phyloP scores from a whole-genome alignment of 179 eudicot species.

The Carnegiea gigantea region DNA sequence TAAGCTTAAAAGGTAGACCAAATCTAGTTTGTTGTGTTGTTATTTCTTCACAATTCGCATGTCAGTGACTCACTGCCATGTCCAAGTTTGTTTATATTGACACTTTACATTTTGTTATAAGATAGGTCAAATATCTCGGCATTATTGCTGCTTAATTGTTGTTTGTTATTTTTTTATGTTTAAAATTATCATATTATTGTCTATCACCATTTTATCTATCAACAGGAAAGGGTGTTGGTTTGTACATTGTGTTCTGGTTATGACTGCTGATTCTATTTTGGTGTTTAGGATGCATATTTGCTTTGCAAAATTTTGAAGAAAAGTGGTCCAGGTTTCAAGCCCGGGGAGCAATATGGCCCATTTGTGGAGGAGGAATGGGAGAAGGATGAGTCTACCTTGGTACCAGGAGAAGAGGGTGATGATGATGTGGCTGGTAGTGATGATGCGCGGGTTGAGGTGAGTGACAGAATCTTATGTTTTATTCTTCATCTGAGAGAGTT shows the following conservation, averaged over 20 bases:
- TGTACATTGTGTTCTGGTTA: neutral
- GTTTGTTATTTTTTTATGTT: neutral
- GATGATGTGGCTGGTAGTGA: slow-evolving; percentile 70
- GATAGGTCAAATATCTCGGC: neutral
- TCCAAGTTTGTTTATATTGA: slow-evolving; percentile 1
- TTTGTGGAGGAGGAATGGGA: slow-evolving; percentile 98
- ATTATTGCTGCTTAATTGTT: neutral
- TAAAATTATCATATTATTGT: neutral
- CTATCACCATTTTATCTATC: neutral
- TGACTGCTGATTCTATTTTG: slow-evolving; percentile 13
- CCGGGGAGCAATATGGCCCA: slow-evolving; percentile 95
- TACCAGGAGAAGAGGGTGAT: slow-evolving; percentile 81
- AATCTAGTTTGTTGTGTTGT: neutral
- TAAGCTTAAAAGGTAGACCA: neutral
- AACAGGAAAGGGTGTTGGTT: too few species aligned
- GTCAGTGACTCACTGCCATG: neutral
- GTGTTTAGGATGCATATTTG: slow-evolving; percentile 78
- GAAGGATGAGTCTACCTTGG: slow-evolving; percentile 53
- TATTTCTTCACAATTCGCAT: neutral
- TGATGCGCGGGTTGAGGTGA: slow-evolving; percentile 60
- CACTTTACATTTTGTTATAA: neutral
- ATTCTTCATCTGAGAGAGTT: slow-evolving; percentile 17
- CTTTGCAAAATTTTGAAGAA: slow-evolving; percentile 93
- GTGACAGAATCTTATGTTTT: slow-evolving; percentile 18
- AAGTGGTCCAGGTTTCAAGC: slow-evolving; percentile 93